A percentile compares a stretch with the other conserved stretches of the same genome.
phyloP scores from a whole-genome alignment of 192 early-diverging fungal genomes.

The Gamsiella multidivaricata region DNA sequence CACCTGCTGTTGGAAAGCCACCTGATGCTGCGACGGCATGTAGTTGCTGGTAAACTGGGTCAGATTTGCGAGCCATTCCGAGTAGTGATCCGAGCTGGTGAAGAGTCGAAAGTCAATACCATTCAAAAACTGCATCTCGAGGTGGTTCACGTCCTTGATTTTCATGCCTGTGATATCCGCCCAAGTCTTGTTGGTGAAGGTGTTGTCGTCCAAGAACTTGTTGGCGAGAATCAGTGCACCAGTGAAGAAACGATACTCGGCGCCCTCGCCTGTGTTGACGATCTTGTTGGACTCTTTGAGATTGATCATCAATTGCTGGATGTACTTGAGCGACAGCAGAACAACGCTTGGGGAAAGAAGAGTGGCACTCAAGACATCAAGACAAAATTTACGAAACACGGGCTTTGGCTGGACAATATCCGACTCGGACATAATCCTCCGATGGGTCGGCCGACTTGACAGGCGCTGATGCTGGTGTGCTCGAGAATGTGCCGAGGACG shows the following conservation, averaged over 20 bases:
- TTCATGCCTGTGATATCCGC: conserved; percentile 87
- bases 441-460: conserved; percentile 12
- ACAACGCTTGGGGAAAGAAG: conserved; percentile 64
- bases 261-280: conserved; percentile 61
- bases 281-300: conserved; percentile 53
- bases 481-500: background rate
- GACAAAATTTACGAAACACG: conserved; percentile 40
- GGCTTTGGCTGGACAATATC: conserved; percentile 39
- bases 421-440: conserved; percentile 27
- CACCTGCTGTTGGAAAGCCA: conserved; percentile 39
- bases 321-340: conserved; percentile 64
- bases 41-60: conserved; percentile 53
- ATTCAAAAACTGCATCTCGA: conserved; percentile 85
- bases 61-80: conserved; percentile 69
- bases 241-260: conserved; percentile 66
- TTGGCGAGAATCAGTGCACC: conserved; percentile 72
- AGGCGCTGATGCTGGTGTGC: conserved; percentile 3
- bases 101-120: conserved; percentile 80
- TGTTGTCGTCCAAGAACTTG: conserved; percentile 91
- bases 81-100: conserved; percentile 75
- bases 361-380: conserved; percentile 61
- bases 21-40: conserved; percentile 44
- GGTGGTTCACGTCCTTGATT: conserved; percentile 80
- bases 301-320: conserved; percentile 58
- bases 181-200: conserved; percentile 91